These are phyloP conservation scores for Solanum lignicaule DNA, from an alignment of 257 asterid species.

Conservation along the genomic window DNA sequence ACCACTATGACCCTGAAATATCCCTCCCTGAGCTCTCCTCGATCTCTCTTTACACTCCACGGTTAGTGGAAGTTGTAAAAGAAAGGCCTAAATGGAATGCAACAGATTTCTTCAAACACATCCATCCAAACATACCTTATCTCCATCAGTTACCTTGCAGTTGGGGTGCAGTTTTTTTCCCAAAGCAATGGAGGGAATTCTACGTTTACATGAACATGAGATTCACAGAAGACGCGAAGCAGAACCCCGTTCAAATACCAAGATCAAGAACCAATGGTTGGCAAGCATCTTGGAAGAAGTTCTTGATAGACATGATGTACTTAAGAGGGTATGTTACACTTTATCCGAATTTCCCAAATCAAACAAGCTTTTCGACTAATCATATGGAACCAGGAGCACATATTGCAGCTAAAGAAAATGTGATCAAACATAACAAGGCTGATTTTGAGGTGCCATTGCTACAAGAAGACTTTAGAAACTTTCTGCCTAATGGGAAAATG, in stretches of 20 bases:
- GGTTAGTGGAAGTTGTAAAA: conserved; percentile 82
- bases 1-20: conserved; percentile 82
- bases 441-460: conserved; percentile 88
- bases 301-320: conserved; percentile 89
- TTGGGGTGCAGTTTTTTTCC: conserved; percentile 96
- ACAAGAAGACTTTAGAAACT: conserved; percentile 47
- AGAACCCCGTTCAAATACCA: conserved; percentile 91
- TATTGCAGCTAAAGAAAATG: conserved; percentile 77
- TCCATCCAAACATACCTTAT: conserved; percentile 90
- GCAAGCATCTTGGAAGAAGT: conserved; percentile 99
- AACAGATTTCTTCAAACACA: conserved; percentile 52
- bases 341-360: conserved; percentile 84
- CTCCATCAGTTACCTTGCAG: conserved; percentile 92
- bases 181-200: conserved; percentile 90
- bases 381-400: conserved; percentile 99
- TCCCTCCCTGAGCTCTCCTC: conserved; percentile 76
- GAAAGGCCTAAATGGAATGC: conserved; percentile 96
- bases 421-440: conserved; percentile 56
- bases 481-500: conserved; percentile 65
- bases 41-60: conserved; percentile 84
- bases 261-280: conserved; percentile 95
- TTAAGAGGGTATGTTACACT: conserved; percentile 75
- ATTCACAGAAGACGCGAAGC: conserved; percentile 74
- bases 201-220: conserved; percentile 95
- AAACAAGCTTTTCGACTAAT: conserved; percentile 85